Base-by-base conservation (phyloP, 495 filamentous ascomycete genomes). In the Penicillium tannophilum region DNA sequence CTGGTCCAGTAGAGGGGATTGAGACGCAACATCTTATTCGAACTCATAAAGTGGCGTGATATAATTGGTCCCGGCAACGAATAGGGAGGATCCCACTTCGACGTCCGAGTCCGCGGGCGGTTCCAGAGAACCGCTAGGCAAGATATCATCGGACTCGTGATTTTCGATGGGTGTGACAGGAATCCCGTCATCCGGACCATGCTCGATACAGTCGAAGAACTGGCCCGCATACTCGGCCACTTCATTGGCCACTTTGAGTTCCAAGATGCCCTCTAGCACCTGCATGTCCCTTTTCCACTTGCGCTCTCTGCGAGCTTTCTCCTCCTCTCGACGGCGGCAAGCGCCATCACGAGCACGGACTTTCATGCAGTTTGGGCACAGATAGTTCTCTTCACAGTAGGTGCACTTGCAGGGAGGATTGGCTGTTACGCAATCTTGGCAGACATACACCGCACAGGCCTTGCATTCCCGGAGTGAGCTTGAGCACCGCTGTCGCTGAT, bases 391-490 rank as follows among this genome's bases (percentile, higher is more conserved):
- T 43, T 77, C 76, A 67, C 83, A 85, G 63, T 76, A 80, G 17
- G 78, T 73, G 72, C 83, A 85, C 48, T 76, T 71, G 70, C 82
- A 85, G 10, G 75, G 75, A 19, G 81, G 77, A 26, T 80, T 70
- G 30, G 64, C 65, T 24, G 63, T 55, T 6, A 76, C 65, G 63
- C 82, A 84, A 55, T 84, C 82, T 58, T 81, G 73, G 56, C 83
- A 86, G n/a, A 85, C 82, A 55, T 78, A 72, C 4, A 86, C 81
- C 5, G 72, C 72, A 61, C 83, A 86, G 36, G 69, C 73, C n/a
- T 72, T 74, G 68, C 83, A 86, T 69, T 84, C 78, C 28, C 75
- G 76, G 6, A 83, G 63, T 19, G 76, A 61, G 52, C 77, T 80
- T 3, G 72, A 69, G 61, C 83, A 85, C 31, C 77, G 68, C 41